A percentile compares a stretch with the other conserved stretches of the same genome.
Conservation (phyloP, 768 basidiomycete species). For the Pseudohyphozyma bogoriensis region DNA sequence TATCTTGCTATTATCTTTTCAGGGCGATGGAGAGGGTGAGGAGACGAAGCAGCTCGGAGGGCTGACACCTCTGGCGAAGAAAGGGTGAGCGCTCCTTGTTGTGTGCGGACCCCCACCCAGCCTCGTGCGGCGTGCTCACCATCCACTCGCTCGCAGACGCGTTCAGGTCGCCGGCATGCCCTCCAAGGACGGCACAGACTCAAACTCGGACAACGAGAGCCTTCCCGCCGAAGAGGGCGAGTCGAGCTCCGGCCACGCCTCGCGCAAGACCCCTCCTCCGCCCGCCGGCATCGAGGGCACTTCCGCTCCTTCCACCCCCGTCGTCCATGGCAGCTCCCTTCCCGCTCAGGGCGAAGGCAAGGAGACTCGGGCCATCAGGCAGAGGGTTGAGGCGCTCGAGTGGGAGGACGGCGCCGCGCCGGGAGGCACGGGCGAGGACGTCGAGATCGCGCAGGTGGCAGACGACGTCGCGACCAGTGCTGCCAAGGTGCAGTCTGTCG, state of each 20-base stretch:
- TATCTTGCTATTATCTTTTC: neutral
- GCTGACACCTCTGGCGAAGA: constrained; percentile 24
- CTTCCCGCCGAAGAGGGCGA: neutral
- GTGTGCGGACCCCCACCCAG: too few species aligned
- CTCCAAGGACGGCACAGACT: neutral
- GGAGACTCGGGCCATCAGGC: constrained; percentile 23
- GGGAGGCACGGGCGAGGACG: neutral
- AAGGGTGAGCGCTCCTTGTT: constrained; percentile 5
- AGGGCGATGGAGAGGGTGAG: constrained; percentile 23
- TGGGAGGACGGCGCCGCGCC: constrained; percentile 5
- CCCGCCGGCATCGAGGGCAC: neutral
- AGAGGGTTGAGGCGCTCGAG: constrained; percentile 24
- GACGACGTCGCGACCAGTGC: neutral
- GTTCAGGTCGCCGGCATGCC: neutral
- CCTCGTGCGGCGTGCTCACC: too few species aligned
- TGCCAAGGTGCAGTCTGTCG: neutral
- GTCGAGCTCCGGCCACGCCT: neutral
- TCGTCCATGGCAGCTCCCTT: neutral
- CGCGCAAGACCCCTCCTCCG: neutral
- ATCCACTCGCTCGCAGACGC: neutral
- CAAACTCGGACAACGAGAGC: neutral
- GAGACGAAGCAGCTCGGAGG: constrained; percentile 2
- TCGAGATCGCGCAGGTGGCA: constrained; percentile 1
- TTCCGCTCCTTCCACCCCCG: neutral
- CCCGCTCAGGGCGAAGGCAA: constrained; percentile 18